Percentiles rank a stretch among this genome's conserved stretches.
These are phyloP conservation scores for Lomentospora prolificans DNA, from an alignment of 2,329 filamentous ascomycete genomes.

Conservation along the genomic window DNA sequence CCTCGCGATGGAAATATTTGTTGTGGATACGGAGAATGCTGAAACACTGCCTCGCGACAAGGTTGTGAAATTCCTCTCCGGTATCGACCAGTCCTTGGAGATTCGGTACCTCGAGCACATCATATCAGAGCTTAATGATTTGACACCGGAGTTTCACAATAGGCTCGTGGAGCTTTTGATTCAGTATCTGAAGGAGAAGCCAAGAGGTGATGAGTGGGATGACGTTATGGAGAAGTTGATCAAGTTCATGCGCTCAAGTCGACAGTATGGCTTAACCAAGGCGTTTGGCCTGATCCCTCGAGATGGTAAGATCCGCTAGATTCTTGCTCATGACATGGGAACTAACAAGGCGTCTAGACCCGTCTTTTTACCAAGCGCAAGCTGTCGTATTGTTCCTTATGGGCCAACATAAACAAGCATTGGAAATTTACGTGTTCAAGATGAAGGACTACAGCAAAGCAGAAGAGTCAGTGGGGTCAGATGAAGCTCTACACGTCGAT, in stretches of 20 bases:
- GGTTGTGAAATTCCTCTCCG: conserved; percentile 64
- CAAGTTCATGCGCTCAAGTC: conserved; percentile 63
- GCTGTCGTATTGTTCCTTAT: conserved; percentile 90
- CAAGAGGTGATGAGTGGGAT: conserved; percentile 39
- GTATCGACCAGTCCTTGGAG: conserved; percentile 61
- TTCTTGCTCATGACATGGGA: neutral
- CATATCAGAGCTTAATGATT: conserved; percentile 75
- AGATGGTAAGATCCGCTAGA: conserved; percentile 51
- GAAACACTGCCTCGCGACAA: conserved; percentile 73
- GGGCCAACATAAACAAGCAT: conserved; percentile 86
- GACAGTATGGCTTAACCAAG: conserved; percentile 69
- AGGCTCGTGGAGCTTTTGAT: conserved; percentile 61
- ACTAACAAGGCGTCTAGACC: conserved; percentile 41
- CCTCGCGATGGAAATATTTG: conserved; percentile 83
- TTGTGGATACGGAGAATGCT: conserved; percentile 88
- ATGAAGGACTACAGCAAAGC: conserved; percentile 79
- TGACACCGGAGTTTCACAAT: conserved; percentile 80
- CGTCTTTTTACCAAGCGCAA: conserved; percentile 78
- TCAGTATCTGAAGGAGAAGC: conserved; percentile 43
- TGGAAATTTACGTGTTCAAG: conserved; percentile 97
- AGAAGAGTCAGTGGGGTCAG: conserved; percentile 60
- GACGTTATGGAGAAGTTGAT: conserved; percentile 58
- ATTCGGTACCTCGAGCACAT: conserved; percentile 83
- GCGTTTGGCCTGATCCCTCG: conserved; percentile 70
- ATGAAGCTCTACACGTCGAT: conserved; percentile 23